Conservation (phyloP, 1,284 basidiomycete genomes). For the Leccinum insolens region DNA sequence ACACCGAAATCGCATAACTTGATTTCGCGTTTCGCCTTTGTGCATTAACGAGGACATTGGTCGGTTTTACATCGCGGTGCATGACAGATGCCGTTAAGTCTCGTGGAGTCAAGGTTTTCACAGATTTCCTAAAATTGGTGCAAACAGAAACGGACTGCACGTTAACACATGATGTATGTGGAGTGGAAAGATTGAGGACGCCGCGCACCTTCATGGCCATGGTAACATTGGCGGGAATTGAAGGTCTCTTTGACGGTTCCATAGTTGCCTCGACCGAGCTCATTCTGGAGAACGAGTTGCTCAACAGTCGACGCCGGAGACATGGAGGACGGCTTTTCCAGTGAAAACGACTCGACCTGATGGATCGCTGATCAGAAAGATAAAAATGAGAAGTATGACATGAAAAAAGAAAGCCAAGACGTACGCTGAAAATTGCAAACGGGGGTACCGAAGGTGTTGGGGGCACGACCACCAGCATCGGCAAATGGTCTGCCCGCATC, state of each 20-base stretch:
- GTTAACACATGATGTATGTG: too few relatives aligned
- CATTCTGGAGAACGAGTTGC: too few relatives aligned
- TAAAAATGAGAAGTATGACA: conserved; percentile 7
- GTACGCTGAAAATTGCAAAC: conserved; percentile 95
- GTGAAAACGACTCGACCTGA: conserved; percentile 92
- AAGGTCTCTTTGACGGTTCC: too few relatives aligned
- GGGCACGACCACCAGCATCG: conserved; percentile 46
- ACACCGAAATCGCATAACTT: conserved; percentile 99
- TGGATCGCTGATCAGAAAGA: conserved; percentile 68
- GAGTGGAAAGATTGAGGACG: too few relatives aligned
- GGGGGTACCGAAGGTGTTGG: conserved; percentile 66
- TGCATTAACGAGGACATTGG: conserved; percentile 93
- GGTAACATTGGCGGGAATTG: too few relatives aligned
- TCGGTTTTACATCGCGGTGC: conserved; percentile 97
- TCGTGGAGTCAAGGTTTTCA: too few relatives aligned
- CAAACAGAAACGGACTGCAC: too few relatives aligned
- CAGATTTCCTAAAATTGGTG: too few relatives aligned
- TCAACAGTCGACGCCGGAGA: conserved; percentile 92
- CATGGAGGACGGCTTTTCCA: conserved; percentile 92
- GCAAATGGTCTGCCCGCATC: conserved; percentile 64
- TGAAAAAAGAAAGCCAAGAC: conserved; percentile 35
- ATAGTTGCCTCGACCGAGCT: too few relatives aligned
- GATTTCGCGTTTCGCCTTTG: conserved; percentile 86
- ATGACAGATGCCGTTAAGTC: too few relatives aligned
- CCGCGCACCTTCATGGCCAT: too few relatives aligned